phyloP scores from a whole-genome alignment of 495 filamentous ascomycete genomes.

The Aspergillus egyptiacus region DNA sequence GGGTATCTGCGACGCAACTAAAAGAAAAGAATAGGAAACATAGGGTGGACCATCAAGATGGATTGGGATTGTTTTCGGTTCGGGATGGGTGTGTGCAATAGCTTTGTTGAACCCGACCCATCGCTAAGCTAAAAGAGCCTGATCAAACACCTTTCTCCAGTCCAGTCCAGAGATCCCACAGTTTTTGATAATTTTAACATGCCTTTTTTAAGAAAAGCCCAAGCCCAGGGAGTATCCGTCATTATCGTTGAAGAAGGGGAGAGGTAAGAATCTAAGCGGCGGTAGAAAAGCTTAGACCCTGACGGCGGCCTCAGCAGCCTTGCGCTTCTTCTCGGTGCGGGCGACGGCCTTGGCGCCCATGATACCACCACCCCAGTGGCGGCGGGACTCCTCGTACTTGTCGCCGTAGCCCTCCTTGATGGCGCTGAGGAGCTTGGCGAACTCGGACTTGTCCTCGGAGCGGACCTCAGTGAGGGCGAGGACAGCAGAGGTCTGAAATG shows the following conservation, averaged over 20 bases:
- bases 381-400: constrained; percentile 87
- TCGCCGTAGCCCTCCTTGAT: constrained; percentile 98
- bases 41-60: constrained; percentile 17
- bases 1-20: constrained; percentile 41
- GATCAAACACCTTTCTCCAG: constrained; percentile 21
- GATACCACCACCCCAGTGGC: constrained; percentile 99
- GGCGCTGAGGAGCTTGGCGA: constrained; percentile 89
- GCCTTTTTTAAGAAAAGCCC: constrained; percentile 7
- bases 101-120: constrained; percentile 3
- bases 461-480: constrained; percentile 94
- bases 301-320: constrained; percentile 86
- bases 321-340: constrained; percentile 90
- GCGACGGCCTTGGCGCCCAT: constrained; percentile 97
- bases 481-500: constrained; percentile 78
- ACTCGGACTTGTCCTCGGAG: constrained; percentile 94
- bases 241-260: constrained; percentile 15
- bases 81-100: constrained; percentile 12
- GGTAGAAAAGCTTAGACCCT: constrained; percentile 74
- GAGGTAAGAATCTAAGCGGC: constrained; percentile 7
- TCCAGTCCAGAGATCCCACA: background rate
- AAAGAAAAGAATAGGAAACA: constrained; percentile 18
- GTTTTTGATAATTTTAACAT: constrained; percentile 24
- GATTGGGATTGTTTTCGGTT: constrained; percentile 20
- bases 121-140: constrained; percentile 12
- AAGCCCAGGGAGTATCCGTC: constrained; percentile 9